Conservation (phyloP, 2,329 filamentous ascomycete genomes). For the Claviceps paspali region DNA sequence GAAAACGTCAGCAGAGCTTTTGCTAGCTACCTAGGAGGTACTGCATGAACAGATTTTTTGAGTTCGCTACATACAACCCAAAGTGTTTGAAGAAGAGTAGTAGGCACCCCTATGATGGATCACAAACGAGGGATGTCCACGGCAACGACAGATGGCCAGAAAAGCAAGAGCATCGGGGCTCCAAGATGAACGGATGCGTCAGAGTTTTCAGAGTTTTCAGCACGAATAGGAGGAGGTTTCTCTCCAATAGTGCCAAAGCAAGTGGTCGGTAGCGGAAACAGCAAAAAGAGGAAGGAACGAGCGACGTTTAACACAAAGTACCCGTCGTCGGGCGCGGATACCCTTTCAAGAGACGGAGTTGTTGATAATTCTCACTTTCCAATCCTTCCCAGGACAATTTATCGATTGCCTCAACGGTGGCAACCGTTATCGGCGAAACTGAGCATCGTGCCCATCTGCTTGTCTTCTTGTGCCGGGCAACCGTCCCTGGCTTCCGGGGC, state of each 20-base stretch:
- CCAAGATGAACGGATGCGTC: neutral
- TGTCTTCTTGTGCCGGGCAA: neutral
- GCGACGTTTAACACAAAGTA: neutral
- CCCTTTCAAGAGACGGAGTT: neutral
- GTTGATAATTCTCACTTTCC: neutral
- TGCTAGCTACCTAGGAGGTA: neutral
- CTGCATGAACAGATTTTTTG: neutral
- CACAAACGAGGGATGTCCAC: neutral
- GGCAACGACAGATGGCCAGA: neutral
- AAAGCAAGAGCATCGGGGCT: conserved; percentile 1
- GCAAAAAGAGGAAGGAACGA: conserved; percentile 1
- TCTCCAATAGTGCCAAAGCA: neutral
- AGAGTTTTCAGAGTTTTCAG: neutral
- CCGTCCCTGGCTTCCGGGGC: neutral
- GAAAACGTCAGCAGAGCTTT: conserved; percentile 2
- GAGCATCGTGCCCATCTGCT: neutral
- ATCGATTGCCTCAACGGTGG: neutral
- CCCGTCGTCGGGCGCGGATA: neutral
- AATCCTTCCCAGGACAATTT: too few species aligned
- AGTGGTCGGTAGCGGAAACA: neutral
- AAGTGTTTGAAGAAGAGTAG: conserved; percentile 2
- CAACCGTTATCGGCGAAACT: neutral
- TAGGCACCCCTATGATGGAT: neutral
- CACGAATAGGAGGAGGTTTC: neutral
- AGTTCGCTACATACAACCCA: neutral